Evolutionary conservation across 2,329 filamentous ascomycete genomes (phyloP), one percentile per base, ranked within the genome.

Genomic region (Teratosphaeria gauchensis): DNA sequence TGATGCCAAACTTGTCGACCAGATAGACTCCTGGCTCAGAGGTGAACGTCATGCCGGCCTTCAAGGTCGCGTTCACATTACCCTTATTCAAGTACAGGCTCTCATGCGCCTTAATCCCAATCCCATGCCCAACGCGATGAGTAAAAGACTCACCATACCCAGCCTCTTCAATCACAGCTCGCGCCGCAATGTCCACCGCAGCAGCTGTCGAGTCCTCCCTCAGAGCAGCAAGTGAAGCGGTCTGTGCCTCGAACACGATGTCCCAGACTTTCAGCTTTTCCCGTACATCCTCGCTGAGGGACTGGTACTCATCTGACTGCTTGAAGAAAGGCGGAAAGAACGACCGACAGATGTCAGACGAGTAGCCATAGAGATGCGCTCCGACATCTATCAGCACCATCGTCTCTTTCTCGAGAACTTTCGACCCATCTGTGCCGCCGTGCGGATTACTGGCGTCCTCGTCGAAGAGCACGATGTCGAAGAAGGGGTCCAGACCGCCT

Each of bases 81-180:
- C 81, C 84, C 65, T 85, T 83, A 67, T 86, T 84, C 33, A 86
- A 71, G 63, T 86, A 86, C 0, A 83, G 84, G 32, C 81, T 83
- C 66, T 86, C 84, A 62, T 86, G 84, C 1, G 83, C 83, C 71
- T 86, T 86, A 66, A 87, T 85, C 0, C 84, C 84, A 54, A 87
- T 85, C 1, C 84, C 81, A 64, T 87, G 84, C 0, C 84, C 84
- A 0, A 86, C 73, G 1, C 84, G 77, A 63, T 86, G 84, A 1
- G 83, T 86, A 62, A 86, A 86, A 0, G 75, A 76, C 21, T 78
- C 72, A 0, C 80, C 82, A 59, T 86, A 86, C 0, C 83, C 83
- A 0, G 82, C 83, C 11, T 78, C 69, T 12, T 79, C 76, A 55
- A 86, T 86, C 21, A 86, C 75, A 0, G 72, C 71, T 1, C 83